Base-by-base conservation (phyloP, 1,139 yeast genomes). In the Candida sojae region DNA sequence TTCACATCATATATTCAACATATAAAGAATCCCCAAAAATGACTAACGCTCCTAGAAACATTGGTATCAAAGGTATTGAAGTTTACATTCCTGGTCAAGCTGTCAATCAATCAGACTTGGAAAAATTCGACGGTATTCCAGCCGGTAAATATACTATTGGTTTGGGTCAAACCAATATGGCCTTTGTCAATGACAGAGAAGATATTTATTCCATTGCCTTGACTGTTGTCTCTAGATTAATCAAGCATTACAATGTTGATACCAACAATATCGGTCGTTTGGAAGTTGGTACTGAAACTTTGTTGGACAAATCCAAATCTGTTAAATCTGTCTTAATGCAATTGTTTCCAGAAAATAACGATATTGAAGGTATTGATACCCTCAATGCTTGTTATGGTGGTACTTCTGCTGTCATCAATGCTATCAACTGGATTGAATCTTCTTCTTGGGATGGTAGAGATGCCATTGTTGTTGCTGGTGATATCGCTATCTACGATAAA, bases 361-460 rank as follows among this genome's bases (percentile, higher is more conserved):
- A 95, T 66, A 80, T 93, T 59, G 99, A 95, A 74, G 99, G 99
- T 71, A 77, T 95, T 56, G 99, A 95, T 73, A 91, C 96, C 57
- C 70, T 92, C 61, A 95, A 95, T 70, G 99, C 99, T 40, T 95
- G 99, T 75, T 95, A 95, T 72, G 99, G 99, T 68, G 99, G 98
- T 68, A 93, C 99, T 57, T 84, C 88, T 61, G 98, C 99, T 21
- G 82, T 95, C 39, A 86, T 95, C 76, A 93, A 92, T 75, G 84
- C 97, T 26, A 68, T 93, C 66, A 92, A 91, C 80, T 95, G 99
- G 99, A 73, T 95, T 60, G 97, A 93, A 73, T 90, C 97, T 32
- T 84, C 92, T 33, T 80, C 93, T 43, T 95, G 99, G 99, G 99
- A 95, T 66, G 99, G 99, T 56, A 84, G 99, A 71, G 92, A 93